phyloP scores from a whole-genome alignment of 208 protist genomes.

The Porcisia hertigi region DNA sequence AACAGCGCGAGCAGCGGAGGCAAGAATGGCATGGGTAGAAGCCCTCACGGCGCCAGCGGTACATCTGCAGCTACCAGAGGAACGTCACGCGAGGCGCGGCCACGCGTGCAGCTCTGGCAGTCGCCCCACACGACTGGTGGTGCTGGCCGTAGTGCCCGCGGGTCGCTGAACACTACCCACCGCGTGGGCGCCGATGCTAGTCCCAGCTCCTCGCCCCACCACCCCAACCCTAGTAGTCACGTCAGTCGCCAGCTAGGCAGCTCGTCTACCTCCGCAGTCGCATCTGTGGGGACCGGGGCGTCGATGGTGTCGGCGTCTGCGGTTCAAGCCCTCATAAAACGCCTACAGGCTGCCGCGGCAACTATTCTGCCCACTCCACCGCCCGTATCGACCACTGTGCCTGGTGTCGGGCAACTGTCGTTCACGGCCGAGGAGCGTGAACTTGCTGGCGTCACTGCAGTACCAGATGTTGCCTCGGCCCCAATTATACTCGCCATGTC shows the following conservation, averaged over 20 bases:
- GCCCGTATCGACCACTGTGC: background rate
- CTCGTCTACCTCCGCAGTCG: background rate
- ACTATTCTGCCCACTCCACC: conserved; percentile 3
- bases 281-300: background rate
- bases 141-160: conserved; percentile 4
- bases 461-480: conserved; percentile 22
- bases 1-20: conserved; percentile 13
- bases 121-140: background rate
- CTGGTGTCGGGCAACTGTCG: background rate
- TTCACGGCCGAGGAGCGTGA: background rate
- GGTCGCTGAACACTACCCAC: conserved; percentile 4
- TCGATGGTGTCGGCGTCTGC: conserved; percentile 15
- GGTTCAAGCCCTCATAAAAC: conserved; percentile 17
- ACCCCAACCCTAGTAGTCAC: background rate
- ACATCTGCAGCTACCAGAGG: background rate
- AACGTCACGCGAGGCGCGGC: conserved; percentile 12
- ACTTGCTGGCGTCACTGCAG: background rate
- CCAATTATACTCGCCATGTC: conserved; percentile 38
- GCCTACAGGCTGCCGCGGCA: conserved; percentile 13
- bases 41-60: conserved; percentile 7
- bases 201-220: background rate
- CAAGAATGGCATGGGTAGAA: conserved; percentile 3
- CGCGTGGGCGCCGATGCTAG: background rate
- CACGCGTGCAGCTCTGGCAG: conserved; percentile 28
- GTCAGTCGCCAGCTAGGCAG: background rate